Base-by-base conservation (phyloP, 2,329 filamentous ascomycete genomes). In the Beauveria scarabaeidicola region DNA sequence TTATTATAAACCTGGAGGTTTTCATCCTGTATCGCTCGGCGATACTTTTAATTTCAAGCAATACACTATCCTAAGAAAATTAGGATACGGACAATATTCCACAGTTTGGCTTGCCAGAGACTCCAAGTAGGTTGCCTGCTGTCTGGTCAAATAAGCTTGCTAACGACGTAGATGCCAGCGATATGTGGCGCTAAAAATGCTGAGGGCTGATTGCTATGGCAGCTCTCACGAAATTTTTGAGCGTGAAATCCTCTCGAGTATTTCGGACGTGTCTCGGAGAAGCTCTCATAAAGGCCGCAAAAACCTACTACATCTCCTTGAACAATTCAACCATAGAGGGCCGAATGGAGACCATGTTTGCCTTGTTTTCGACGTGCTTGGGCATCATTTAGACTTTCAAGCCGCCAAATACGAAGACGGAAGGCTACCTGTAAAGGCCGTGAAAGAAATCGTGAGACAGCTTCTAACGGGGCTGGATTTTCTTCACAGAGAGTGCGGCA, bases 21-120 rank as follows among this genome's bases (percentile, higher is more conserved):
- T 58, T 13, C 56, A 58, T 36, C 47, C 15, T 2, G n/a, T 59
- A 4, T 52, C 50, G 40, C 50, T 59, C 6, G 57, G 57, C 21
- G 57, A 59, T 29, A 47, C 40, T 3, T 47, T 59, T 10, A 5
- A 59, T 29, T 13, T 87, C 84, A 21, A 47, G 5, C 57, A 15
- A 47, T 68, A 68, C 40, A 55, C 50, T 29, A 48, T 68, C n/a
- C 29, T 69, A 3, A 62, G 62, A 9, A 68, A 69, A 51, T 55
- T 69, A 3, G 65, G 64, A 8, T 64, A 66, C 27, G 64, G 67
- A 5, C 59, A 60, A 6, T 66, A 61, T 29, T 63, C 64, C 17
- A 67, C 67, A 15, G 64, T 65, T 7, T 68, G 67, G 64, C 63
- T 69, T 17, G 67, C 65, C 17, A 36, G 25, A 7, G 63, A 65